Base-by-base conservation (phyloP, 192 early-diverging fungal species). In the Diversispora epigaea region DNA sequence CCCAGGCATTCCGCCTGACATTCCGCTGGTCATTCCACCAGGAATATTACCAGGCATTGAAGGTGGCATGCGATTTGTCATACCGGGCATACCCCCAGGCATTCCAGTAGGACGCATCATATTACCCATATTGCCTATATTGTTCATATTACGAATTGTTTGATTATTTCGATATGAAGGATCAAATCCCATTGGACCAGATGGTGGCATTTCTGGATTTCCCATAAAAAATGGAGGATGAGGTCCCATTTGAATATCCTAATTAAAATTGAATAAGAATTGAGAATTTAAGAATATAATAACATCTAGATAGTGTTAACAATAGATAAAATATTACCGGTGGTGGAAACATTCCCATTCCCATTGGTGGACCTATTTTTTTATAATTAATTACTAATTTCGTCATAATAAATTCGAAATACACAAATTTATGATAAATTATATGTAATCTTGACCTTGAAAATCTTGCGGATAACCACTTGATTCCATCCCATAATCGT, bases 121-220 rank as follows among this genome's bases (percentile, higher is more conserved):
- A 8, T 47, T 41, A n/a, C 71, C 57, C 60, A 73, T 62, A 47
- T n/a, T n/a, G n/a, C n/a, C n/a, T n/a, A n/a, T n/a, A n/a, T n/a
- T n/a, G n/a, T n/a, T n/a, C n/a, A n/a, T n/a, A n/a, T n/a, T n/a
- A n/a, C n/a, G n/a, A n/a, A n/a, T n/a, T n/a, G 71, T 56, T 47
- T 73, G 71, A 32, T 58, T 47, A 44, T 47, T 58, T 39, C 57
- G 25, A 39, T 55, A 73, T 46, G 71, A 47, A 41, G 71, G 71
- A 61, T 73, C 71, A 62, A 61, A 73, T 4, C 71, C 71, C 71
- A 73, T 73, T 40, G 71, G 71, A 47, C 71, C 71, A 32, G 71
- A 62, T 73, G 71, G 71, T 40, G 82, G 69, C 81, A 87, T 84
- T 49, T 84, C 86, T 19, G 79, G 71, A 44, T 80, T 76, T 52